A percentile compares a stretch with the other conserved stretches of the same genome.
Evolutionary conservation across 2,329 filamentous ascomycete genomes (phyloP).

Genomic region (Phaeosphaeria sp.): DNA sequence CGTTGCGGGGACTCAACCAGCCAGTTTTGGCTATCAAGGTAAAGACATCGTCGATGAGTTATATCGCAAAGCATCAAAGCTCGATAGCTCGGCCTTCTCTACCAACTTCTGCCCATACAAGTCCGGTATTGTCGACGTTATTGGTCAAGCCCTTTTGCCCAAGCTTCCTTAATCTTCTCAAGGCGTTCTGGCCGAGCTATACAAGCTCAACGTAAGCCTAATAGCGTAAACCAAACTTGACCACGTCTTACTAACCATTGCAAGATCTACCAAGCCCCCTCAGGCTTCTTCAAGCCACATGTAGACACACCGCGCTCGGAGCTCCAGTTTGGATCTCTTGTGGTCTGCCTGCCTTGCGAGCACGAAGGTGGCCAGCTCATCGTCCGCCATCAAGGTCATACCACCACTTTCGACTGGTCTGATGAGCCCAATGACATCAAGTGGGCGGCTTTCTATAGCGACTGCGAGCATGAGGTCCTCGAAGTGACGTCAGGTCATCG

Average conservation of each 20-base stretch:
- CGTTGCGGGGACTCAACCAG: conserved; percentile 46
- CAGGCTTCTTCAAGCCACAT: conserved; percentile 59
- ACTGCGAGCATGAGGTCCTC: conserved; percentile 61
- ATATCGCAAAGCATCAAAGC: conserved; percentile 61
- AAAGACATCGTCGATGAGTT: conserved; percentile 59
- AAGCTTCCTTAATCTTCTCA: conserved; percentile 13
- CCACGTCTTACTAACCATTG: not conserved
- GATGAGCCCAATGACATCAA: conserved; percentile 22
- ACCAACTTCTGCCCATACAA: conserved; percentile 61
- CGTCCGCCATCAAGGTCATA: conserved; percentile 50
- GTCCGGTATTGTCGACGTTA: conserved; percentile 58
- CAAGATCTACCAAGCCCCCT: conserved; percentile 60
- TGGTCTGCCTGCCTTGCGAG: conserved; percentile 57
- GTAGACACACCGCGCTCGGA: conserved; percentile 61
- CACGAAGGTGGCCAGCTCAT: conserved; percentile 53
- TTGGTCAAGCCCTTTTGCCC: conserved; percentile 57
- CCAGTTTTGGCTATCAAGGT: conserved; percentile 56
- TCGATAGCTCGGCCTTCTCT: conserved; percentile 57
- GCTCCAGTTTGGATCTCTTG: conserved; percentile 61
- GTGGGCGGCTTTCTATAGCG: conserved; percentile 61
- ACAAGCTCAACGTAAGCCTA: conserved; percentile 60
- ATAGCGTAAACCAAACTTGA: not conserved
- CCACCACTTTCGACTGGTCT: conserved; percentile 53
- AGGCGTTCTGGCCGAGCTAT: conserved; percentile 60
- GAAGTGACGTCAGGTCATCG: conserved; percentile 60